These are phyloP conservation scores for Cucumis melo DNA, from an alignment of 306 rosid species.

Conservation along the genomic window DNA sequence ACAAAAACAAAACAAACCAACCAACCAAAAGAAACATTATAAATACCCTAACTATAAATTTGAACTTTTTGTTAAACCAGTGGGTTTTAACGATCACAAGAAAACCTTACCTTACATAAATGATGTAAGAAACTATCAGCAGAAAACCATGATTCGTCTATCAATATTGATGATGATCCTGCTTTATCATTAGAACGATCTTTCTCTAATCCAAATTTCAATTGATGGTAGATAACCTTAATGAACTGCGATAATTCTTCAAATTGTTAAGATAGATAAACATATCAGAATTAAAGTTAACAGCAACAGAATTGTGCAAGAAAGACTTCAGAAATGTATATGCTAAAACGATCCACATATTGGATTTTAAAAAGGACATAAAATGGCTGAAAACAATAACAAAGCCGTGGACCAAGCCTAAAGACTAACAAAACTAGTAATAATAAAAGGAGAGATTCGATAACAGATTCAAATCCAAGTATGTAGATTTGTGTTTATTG, in stretches of 20 bases:
- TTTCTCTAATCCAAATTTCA: conserved; percentile 57
- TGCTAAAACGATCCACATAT: not conserved
- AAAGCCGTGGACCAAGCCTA: not conserved
- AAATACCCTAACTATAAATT: not conserved
- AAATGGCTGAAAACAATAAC: not conserved
- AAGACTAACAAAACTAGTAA: not conserved
- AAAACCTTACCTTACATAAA: conserved; percentile 85
- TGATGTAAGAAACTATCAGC: conserved; percentile 52
- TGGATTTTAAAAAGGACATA: not conserved
- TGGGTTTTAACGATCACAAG: not conserved
- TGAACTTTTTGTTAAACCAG: not conserved
- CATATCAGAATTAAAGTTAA: not conserved
- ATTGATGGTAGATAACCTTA: conserved; percentile 66
- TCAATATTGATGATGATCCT: conserved; percentile 26
- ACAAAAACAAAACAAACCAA: no score
- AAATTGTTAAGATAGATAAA: conserved; percentile 14
- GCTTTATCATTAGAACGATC: conserved; percentile 15
- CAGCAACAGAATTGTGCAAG: not conserved
- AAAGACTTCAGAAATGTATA: not conserved
- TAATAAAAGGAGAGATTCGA: not conserved
- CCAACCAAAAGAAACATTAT: not conserved
- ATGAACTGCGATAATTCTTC: conserved; percentile 37
- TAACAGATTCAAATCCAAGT: not conserved
- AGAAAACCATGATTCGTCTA: conserved; percentile 73
- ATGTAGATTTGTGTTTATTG: no score